Conservation (phyloP, 176 grass and related monocot species). For the Chrysopogon serrulatus region DNA sequence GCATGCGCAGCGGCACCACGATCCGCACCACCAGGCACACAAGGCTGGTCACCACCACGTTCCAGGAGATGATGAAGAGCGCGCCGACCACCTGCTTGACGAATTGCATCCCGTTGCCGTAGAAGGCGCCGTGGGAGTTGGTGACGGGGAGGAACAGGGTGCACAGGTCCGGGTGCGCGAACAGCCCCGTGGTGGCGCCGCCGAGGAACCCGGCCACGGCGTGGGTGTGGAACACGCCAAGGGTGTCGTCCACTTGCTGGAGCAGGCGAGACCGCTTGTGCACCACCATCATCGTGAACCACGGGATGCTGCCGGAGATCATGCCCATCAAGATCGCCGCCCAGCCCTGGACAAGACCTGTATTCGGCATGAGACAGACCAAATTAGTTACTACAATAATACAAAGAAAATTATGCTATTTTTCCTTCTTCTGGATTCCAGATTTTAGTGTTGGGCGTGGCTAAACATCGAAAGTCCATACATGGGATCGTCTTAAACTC, state of each 20-base stretch:
- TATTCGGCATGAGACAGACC: not conserved
- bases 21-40: constrained; percentile 53
- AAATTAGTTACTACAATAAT: no score
- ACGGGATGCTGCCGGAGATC: constrained; percentile 82
- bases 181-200: constrained; percentile 73
- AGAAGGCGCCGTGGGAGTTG: constrained; percentile 77
- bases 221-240: constrained; percentile 96
- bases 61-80: constrained; percentile 76
- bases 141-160: constrained; percentile 61
- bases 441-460: not conserved
- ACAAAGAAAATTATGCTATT: no score
- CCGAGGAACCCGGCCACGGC: constrained; percentile 88
- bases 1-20: constrained; percentile 74
- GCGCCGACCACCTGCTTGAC: constrained; percentile 67
- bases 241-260: constrained; percentile 84
- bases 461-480: not conserved
- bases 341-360: constrained; percentile 87
- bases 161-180: constrained; percentile 76
- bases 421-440: not conserved
- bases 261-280: constrained; percentile 79
- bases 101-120: constrained; percentile 66
- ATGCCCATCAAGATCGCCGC: constrained; percentile 88
- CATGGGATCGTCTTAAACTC: no score
- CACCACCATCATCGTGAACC: constrained; percentile 99
- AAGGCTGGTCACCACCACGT: constrained; percentile 60